Conservation (phyloP, 108 stramenopile species). For the Nannochloropsis salina region DNA sequence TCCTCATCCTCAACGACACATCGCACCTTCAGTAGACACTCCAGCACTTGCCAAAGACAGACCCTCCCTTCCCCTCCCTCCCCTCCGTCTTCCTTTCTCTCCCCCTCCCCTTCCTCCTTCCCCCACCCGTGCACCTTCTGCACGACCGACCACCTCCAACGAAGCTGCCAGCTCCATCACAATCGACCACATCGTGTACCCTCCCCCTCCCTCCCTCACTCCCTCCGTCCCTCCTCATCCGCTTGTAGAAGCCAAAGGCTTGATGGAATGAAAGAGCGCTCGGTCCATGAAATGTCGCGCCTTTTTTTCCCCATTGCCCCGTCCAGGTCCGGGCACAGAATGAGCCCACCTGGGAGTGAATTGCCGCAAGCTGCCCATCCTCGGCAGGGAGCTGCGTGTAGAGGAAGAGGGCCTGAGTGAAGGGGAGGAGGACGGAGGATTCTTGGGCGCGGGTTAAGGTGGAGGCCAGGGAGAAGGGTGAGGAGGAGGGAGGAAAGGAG, state of each 20-base stretch:
- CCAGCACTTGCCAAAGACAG: neutral
- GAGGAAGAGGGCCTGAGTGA: neutral
- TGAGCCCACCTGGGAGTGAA: neutral
- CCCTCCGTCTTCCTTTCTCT: no score
- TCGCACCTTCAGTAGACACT: slow-evolving; percentile 11
- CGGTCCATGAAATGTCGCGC: neutral
- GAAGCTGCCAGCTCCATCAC: neutral
- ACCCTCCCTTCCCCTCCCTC: neutral
- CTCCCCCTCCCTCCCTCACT: neutral
- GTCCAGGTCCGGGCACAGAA: neutral
- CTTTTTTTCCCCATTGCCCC: neutral
- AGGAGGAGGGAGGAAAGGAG: neutral
- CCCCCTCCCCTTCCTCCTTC: neutral
- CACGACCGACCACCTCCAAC: slow-evolving; percentile 7
- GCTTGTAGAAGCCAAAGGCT: neutral
- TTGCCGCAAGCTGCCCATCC: neutral
- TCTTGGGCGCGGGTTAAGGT: neutral
- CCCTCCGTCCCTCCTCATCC: neutral
- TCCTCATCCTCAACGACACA: neutral
- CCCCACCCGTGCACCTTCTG: no score
- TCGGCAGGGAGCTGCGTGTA: neutral
- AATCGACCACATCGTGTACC: slow-evolving; percentile 6
- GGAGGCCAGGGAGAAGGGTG: neutral
- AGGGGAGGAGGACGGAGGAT: neutral
- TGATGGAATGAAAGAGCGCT: neutral